Evolutionary conservation across 257 asterid genomes (phyloP), one percentile per base, ranked within the genome.

Genomic region (Solanum pinnatisectum): DNA sequence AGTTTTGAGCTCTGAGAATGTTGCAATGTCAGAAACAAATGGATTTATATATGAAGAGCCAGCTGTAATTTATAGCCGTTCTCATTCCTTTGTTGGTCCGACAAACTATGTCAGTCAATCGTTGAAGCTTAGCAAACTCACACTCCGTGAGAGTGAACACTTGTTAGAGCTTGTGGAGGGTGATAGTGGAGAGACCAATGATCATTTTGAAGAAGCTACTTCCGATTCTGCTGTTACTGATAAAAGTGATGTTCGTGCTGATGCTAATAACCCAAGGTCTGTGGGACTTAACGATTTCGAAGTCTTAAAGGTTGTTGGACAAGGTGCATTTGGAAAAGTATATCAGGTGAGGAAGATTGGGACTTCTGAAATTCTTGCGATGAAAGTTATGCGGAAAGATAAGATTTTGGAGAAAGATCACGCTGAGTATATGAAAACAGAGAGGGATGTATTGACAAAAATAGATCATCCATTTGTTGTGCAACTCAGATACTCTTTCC

Each of bases 341-440:
- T 95, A 91, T 92, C 98, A 94, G 91, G 98, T 95, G 88, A 94
- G 92, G 89, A 93, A 93, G 87, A 88, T 56, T 56, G 95, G 95
- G 46, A 88, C 98, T 20, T 90, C 93, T 12, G 98, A 94, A 70
- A 94, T 95, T 59, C 91, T 91, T 13, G 98, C 98, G 1, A 95
- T 95, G 98, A 95, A 95, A 91, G 98, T 95, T 85, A 92, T 95
- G 96, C 90, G 96, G 6, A 95, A 95, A 84, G 98, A 95, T 90
- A 94, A 88, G 88, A 94, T 95, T 79, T 88, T 95, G 91, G 98
- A 95, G 94, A 95, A 94, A 88, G 94, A 93, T 90, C 96, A 94
- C 35, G 91, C 90, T 5, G 96, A 92, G 87, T 95, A 95, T 87
- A 94, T 93, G 98, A 95, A 91, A 87, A 89, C 98, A 1, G 98